Base-by-base conservation (phyloP, 2,329 filamentous ascomycete genomes). In the Acarospora socialis region DNA sequence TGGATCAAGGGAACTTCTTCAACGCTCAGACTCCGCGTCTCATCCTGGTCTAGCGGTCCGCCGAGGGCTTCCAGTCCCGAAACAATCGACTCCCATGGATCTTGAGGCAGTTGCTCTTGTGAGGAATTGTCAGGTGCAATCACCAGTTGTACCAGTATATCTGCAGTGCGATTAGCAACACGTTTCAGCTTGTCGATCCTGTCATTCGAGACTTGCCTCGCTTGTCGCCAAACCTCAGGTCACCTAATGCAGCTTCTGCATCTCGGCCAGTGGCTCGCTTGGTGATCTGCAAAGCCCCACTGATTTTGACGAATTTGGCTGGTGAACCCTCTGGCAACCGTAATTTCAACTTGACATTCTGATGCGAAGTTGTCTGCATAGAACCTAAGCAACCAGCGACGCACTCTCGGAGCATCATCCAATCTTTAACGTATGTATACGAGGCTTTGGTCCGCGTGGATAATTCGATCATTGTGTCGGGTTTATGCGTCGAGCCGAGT, bases 391-490 rank as follows among this genome's bases (percentile, higher is more conserved):
- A 95, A 25, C 90, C 90, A 15, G 86, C 90, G 26, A 94, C 68
- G 53, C 90, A 95, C 55, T 98, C 90, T 17, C 90, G 78, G 21
- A 98, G 69, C 87, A 95, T 98, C 87, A 95, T 95, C 90, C 90
- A 98, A 55, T 98, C 90, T 59, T 95, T 98, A 45, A 98, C 86
- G 48, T 95, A 98, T 1, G 84, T 92, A 51, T 95, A 98, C 1
- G 84, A 92, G 4, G 86, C 90, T 60, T 95, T 98, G 3, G 90
- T 98, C 38, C 84, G 72, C 5, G 81, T 90, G 1, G 90, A 95
- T 8, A 98, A 64, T 57, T 95, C 87, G 41, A 98, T 93, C 84
- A 98, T 92, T 1, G 86, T 94, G 51, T 98, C 90, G 4, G 90
- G 90, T 58, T 95, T 95, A 58, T 98, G 90, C 1, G 87, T 95